Evolutionary conservation across 805 yeast species (phyloP).

Genomic region (Metschnikowia rubicola): DNA sequence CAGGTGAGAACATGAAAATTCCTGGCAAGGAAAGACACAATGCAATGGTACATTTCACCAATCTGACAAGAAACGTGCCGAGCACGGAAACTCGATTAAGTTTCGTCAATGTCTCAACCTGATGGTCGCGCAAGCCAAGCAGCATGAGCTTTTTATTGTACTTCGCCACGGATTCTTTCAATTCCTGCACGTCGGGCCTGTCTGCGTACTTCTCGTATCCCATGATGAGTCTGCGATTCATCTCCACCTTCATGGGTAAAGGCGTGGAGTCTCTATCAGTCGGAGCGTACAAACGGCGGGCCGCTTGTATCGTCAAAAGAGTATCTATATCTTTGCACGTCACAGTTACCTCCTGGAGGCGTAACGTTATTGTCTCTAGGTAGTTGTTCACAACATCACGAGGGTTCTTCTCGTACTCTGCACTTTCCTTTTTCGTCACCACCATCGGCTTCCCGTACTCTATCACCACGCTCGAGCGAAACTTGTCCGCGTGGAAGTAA

Average conservation of each 20-base stretch:
- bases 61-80: conserved; percentile 24
- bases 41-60: conserved; percentile 27
- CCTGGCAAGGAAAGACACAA: conserved; percentile 38
- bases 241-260: conserved; percentile 39
- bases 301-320: conserved; percentile 41
- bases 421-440: conserved; percentile 28
- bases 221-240: conserved; percentile 36
- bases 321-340: conserved; percentile 42
- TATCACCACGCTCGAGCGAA: conserved; percentile 39
- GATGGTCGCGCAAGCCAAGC: conserved; percentile 40
- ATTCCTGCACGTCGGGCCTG: conserved; percentile 30
- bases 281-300: conserved; percentile 38
- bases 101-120: conserved; percentile 30
- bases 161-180: conserved; percentile 29
- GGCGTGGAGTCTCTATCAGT: conserved; percentile 34
- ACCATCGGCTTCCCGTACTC: conserved; percentile 42
- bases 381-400: conserved; percentile 27
- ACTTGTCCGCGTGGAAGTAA: conserved; percentile 41
- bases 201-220: conserved; percentile 35
- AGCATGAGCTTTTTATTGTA: conserved; percentile 31
- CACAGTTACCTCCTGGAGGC: conserved; percentile 38
- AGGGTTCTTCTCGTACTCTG: conserved; percentile 25
- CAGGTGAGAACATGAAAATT: conserved; percentile 36
- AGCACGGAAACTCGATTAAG: conserved; percentile 23
- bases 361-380: conserved; percentile 29